phyloP scores from a whole-genome alignment of 2,329 filamentous ascomycete genomes.

The Cyphellophora europaea region DNA sequence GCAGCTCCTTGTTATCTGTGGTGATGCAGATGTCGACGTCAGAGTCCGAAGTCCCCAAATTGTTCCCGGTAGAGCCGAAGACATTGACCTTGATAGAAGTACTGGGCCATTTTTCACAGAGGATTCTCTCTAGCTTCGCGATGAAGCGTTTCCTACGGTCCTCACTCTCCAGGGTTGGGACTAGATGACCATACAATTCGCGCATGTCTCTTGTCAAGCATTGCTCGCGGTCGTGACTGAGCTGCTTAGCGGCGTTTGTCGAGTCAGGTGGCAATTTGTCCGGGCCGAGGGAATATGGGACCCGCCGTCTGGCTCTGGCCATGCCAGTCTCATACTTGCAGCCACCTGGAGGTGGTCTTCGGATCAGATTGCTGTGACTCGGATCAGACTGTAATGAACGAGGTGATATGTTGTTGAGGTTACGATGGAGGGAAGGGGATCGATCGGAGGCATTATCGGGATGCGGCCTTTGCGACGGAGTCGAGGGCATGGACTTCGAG shows the following conservation, averaged over 20 bases:
- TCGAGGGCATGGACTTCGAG: slow-evolving; percentile 87
- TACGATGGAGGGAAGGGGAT: slow-evolving; percentile 67
- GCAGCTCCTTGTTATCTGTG: slow-evolving; percentile 76
- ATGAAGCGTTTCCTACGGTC: slow-evolving; percentile 66
- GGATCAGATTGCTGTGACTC: slow-evolving; percentile 61
- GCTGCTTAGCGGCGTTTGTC: slow-evolving; percentile 58
- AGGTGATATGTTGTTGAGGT: slow-evolving; percentile 70
- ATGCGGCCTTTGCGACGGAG: slow-evolving; percentile 78
- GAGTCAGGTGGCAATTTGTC: slow-evolving; percentile 61
- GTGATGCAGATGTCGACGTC: slow-evolving; percentile 98
- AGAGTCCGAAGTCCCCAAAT: slow-evolving; percentile 89
- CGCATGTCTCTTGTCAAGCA: slow-evolving; percentile 74
- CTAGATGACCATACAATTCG: slow-evolving; percentile 72
- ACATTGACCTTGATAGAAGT: slow-evolving; percentile 83
- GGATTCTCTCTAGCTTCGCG: slow-evolving; percentile 75
- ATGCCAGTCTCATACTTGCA: slow-evolving; percentile 88
- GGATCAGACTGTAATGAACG: slow-evolving; percentile 86
- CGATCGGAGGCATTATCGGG: slow-evolving; percentile 72
- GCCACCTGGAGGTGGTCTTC: slow-evolving; percentile 55
- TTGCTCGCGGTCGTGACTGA: slow-evolving; percentile 64
- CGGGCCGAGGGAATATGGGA: slow-evolving; percentile 84
- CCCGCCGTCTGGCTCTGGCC: slow-evolving; percentile 70
- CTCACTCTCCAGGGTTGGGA: slow-evolving; percentile 73
- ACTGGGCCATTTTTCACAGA: slow-evolving; percentile 87
- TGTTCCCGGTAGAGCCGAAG: slow-evolving; percentile 96